Evolutionary conservation across 139 green algal genomes (phyloP).

Genomic region (Chlorella ohadii): DNA sequence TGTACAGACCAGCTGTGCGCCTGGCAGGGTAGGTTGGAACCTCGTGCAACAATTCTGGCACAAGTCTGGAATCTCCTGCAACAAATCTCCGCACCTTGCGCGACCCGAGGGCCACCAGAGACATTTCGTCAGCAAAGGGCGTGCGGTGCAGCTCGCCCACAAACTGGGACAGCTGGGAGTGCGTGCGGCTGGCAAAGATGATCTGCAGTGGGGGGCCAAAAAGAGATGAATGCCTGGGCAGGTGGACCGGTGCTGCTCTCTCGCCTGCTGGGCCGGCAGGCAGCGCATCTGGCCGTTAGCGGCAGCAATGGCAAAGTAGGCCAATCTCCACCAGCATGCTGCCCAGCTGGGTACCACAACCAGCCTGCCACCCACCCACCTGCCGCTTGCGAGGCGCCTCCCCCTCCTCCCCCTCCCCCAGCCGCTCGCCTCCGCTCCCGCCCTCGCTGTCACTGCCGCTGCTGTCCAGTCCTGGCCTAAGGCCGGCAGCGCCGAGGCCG

Average conservation of each 20-base stretch:
- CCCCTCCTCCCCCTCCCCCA: conserved; percentile 23
- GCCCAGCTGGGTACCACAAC: no score
- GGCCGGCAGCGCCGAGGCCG: neutral
- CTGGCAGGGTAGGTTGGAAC: no score
- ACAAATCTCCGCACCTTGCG: no score
- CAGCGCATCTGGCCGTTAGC: no score
- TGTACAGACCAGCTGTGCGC: no score
- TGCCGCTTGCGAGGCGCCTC: conserved; percentile 27
- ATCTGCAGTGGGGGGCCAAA: conserved; percentile 64
- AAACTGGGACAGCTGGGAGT: conserved; percentile 96
- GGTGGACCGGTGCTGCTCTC: no score
- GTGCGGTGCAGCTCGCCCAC: conserved; percentile 82
- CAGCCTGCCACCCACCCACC: neutral
- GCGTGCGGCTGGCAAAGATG: conserved; percentile 94
- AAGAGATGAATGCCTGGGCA: neutral
- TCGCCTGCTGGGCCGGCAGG: no score
- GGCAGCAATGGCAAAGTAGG: no score
- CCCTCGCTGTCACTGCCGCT: conserved; percentile 38
- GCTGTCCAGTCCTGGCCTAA: neutral
- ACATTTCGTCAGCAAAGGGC: conserved; percentile 62
- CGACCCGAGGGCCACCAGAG: conserved; percentile 53
- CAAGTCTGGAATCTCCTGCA: no score
- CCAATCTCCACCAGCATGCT: no score
- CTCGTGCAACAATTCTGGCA: no score
- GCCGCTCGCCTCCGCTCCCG: neutral